Evolutionary conservation across 2,329 filamentous ascomycete species (phyloP).

Genomic region (Cadophora sp.): DNA sequence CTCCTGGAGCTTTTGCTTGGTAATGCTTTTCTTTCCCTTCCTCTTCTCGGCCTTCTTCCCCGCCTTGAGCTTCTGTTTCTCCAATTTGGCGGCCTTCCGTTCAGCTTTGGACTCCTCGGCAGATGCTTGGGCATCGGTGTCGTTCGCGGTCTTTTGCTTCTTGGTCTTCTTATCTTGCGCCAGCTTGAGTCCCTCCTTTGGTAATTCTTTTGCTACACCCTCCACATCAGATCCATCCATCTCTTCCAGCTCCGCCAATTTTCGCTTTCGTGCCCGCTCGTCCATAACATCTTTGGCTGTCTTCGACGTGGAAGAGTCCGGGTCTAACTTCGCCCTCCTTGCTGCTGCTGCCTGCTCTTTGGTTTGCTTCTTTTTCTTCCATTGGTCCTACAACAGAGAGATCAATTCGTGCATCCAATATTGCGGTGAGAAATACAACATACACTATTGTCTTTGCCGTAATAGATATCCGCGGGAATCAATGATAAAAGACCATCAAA

Average conservation of each 20-base stretch:
- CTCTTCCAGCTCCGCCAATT: constrained; percentile 70
- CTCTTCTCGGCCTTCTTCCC: constrained; percentile 51
- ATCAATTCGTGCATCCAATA: constrained; percentile 28
- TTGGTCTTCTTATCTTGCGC: constrained; percentile 50
- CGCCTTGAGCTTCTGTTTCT: constrained; percentile 43
- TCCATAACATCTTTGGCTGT: constrained; percentile 94
- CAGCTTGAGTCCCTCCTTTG: constrained; percentile 67
- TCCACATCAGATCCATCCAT: constrained; percentile 49
- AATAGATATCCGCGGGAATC: constrained; percentile 76
- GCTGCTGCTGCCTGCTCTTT: constrained; percentile 85
- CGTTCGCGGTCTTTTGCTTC: constrained; percentile 58
- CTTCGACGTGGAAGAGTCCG: constrained; percentile 75
- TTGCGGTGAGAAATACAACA: constrained; percentile 43
- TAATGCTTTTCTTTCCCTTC: constrained; percentile 50
- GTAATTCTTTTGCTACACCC: constrained; percentile 65
- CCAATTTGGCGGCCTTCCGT: constrained; percentile 16
- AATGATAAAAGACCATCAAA: constrained; percentile 67
- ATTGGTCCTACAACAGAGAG: constrained; percentile 73
- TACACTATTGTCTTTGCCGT: constrained; percentile 73
- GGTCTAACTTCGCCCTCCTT: constrained; percentile 88
- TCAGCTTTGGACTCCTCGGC: constrained; percentile 46
- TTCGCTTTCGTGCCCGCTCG: constrained; percentile 82
- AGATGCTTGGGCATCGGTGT: constrained; percentile 13
- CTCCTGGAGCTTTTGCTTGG: constrained; percentile 37
- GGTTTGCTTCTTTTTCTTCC: constrained; percentile 93